These are phyloP conservation scores for Cornus controversa DNA, from an alignment of 148 eudicot genomes.

Conservation along the genomic window DNA sequence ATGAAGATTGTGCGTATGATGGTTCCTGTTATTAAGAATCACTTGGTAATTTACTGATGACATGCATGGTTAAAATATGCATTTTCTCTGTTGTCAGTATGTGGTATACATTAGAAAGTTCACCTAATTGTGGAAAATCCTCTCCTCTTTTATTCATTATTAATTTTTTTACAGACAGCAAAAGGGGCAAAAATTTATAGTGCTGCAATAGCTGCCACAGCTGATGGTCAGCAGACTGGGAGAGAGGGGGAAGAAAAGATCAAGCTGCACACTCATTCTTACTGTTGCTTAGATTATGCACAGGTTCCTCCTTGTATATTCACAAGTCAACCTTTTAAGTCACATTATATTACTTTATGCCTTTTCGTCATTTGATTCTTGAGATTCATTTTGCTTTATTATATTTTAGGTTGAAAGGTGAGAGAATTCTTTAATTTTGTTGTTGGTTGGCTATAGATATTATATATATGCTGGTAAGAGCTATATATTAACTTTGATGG, in stretches of 20 bases:
- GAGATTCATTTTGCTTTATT: not conserved
- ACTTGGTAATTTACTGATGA: not conserved
- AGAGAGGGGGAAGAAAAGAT: conserved; percentile 92
- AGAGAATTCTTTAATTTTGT: not conserved
- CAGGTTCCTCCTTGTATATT: conserved; percentile 55
- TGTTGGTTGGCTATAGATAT: not conserved
- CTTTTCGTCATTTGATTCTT: not conserved
- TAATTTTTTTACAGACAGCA: conserved; percentile 55
- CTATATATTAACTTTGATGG: too few species aligned
- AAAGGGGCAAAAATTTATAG: conserved; percentile 84
- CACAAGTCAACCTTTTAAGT: not conserved
- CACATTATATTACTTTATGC: not conserved
- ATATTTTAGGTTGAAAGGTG: not conserved
- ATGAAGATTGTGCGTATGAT: not conserved
- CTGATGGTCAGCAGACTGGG: conserved; percentile 45
- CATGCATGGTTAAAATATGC: conserved; percentile 1
- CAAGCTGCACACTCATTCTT: conserved; percentile 93
- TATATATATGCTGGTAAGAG: too few species aligned
- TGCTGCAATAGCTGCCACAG: conserved; percentile 93
- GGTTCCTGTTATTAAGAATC: not conserved
- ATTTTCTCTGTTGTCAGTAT: not conserved
- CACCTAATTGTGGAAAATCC: not conserved
- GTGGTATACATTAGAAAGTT: not conserved
- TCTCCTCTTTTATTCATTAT: not conserved
- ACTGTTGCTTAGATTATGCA: conserved; percentile 94